Base-by-base conservation (phyloP, 2,329 filamentous ascomycete genomes). In the Verticillium klebahnii region DNA sequence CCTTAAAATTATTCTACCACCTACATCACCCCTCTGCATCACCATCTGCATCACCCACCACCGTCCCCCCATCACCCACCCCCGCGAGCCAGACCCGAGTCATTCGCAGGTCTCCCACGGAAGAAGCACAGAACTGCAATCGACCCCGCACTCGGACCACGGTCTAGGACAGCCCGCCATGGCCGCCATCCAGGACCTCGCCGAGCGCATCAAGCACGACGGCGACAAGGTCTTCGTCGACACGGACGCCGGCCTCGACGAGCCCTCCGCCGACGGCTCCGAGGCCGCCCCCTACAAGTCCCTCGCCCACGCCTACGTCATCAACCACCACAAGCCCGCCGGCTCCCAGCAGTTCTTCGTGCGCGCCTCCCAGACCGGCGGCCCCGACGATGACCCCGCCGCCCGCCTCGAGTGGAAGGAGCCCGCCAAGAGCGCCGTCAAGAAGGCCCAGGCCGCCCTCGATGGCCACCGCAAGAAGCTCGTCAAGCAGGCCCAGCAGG, bases 381-480 rank as follows among this genome's bases (percentile, higher is more conserved):
- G 79, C 61, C 82, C 83, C 67, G 83, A 83, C 72, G 87, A 87
- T 65, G 90, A 92, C 69, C 82, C 84, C 66, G 80, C 82, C 60
- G 83, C 82, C 60, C 84, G 86, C 66, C 76, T 89, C 66, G 84
- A 87, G 69, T 97, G 89, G 90, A 94, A 93, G 79, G 88, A 89
- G 61, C 89, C 87, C 23, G 89, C 90, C 64, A 96, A 95, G 80
- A 90, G 89, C 63, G 92, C 91, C 25, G 75, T 92, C 72, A 97
- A 96, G 82, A 96, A 96, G 78, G 90, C 89, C 4, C 86, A 86
- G 79, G 88, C 87, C 74, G 87, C 87, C 66, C 87, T 87, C 66
- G 90, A 92, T 67, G 82, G 84, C 66, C 87, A 91, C 76, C 90
- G 92, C 84, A 93, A 92, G 84, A 96, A 96, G 83, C 83, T 89